Percentiles rank a stretch among this genome's conserved stretches.
Conservation (phyloP, 1,284 basidiomycete species). For the Omphalotus olearius region DNA sequence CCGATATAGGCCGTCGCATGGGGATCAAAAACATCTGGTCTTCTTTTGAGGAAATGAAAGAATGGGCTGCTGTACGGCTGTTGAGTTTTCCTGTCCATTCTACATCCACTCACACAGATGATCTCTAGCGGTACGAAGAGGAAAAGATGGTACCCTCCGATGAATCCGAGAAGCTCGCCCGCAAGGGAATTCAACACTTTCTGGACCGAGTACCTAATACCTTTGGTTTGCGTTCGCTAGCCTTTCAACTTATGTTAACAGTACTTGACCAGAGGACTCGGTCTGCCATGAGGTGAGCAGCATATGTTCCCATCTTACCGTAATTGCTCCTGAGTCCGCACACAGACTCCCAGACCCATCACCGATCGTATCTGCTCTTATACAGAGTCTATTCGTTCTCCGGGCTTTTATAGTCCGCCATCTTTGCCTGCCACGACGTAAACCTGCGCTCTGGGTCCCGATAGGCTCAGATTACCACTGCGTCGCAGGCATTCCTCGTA, state of each 20-base stretch:
- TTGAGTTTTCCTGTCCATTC: not conserved
- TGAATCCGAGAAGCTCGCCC: not conserved
- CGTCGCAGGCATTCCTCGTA: not conserved
- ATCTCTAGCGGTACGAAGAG: constrained; percentile 3
- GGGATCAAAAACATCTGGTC: constrained; percentile 9
- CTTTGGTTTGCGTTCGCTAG: not conserved
- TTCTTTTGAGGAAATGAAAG: constrained; percentile 8
- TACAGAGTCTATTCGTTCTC: not conserved
- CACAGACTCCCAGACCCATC: constrained; percentile 3
- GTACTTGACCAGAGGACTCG: constrained; percentile 3
- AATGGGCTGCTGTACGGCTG: constrained; percentile 4
- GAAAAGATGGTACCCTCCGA: constrained; percentile 6
- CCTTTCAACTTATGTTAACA: constrained; percentile 4
- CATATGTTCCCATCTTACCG: not conserved
- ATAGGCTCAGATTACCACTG: not conserved
- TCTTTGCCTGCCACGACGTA: constrained; percentile 5
- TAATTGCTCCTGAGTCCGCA: not conserved
- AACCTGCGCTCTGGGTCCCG: constrained; percentile 6
- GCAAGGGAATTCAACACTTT: not conserved
- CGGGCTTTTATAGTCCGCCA: constrained; percentile 5
- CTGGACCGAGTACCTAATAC: not conserved
- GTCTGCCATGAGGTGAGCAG: not conserved
- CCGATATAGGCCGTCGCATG: constrained; percentile 6
- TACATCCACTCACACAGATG: not conserved
- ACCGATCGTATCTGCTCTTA: not conserved